Percentiles rank a stretch among this genome's conserved stretches.
Conservation (phyloP, 129 eudicot species). For the Apium graveolens region DNA sequence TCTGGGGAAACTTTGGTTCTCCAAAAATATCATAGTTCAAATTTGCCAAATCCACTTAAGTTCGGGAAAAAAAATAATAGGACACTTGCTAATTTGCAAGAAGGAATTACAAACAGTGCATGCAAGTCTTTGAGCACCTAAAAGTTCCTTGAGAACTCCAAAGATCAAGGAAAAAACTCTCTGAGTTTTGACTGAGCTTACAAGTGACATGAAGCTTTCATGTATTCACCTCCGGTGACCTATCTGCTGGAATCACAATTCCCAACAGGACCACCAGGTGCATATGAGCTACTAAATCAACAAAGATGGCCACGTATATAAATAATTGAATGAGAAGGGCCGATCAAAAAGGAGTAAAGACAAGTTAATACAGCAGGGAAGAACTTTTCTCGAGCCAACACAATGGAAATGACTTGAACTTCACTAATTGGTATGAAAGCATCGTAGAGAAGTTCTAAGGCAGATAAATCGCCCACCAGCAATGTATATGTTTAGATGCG, state of each 20-base stretch:
- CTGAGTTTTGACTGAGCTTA: constrained; percentile 12
- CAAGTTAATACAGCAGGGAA: not conserved
- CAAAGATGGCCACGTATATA: constrained; percentile 1
- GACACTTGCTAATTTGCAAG: not conserved
- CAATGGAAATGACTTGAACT: constrained; percentile 20
- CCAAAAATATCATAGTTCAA: not conserved
- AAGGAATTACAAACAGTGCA: not conserved
- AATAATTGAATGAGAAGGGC: constrained; percentile 10
- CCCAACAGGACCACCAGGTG: constrained; percentile 73
- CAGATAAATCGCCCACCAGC: constrained; percentile 9
- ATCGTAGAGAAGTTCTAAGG: constrained; percentile 13
- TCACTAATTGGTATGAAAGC: constrained; percentile 24
- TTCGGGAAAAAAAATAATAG: not conserved
- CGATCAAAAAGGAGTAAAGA: not conserved
- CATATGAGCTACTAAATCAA: constrained; percentile 30
- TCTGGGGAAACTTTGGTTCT: not conserved
- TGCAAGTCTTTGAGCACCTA: not conserved
- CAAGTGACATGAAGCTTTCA: constrained; percentile 15
- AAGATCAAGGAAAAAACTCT: not conserved
- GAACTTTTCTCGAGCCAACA: constrained; percentile 19
- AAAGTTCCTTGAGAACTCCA: not conserved
- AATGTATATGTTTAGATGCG: constrained; percentile 29
- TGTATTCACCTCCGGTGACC: constrained; percentile 74
- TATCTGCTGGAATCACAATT: constrained; percentile 27
- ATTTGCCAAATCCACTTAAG: not conserved